Evolutionary conservation across 2,329 filamentous ascomycete genomes (phyloP).

Genomic region (Sporothrix globosa): DNA sequence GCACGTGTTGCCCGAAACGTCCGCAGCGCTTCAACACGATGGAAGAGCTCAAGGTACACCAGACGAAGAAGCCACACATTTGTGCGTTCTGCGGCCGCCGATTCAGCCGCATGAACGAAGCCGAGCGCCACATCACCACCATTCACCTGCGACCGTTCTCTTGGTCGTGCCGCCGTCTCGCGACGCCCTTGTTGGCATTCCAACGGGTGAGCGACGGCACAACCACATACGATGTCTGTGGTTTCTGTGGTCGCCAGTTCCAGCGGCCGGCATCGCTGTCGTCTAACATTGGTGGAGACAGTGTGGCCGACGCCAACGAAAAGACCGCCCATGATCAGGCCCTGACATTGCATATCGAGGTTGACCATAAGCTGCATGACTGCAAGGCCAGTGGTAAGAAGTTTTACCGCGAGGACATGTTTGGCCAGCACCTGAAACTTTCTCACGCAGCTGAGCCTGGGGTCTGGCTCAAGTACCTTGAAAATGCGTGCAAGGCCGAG

Average conservation of each 20-base stretch:
- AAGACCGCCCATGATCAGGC: neutral
- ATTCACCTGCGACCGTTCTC: slow-evolving; percentile 37
- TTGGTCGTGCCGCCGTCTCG: slow-evolving; percentile 36
- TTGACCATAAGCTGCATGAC: slow-evolving; percentile 36
- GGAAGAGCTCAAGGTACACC: slow-evolving; percentile 35
- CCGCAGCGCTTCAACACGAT: slow-evolving; percentile 34
- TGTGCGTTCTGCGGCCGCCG: slow-evolving; percentile 37
- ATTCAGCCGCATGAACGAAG: slow-evolving; percentile 38
- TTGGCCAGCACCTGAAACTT: slow-evolving; percentile 37
- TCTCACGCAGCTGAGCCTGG: slow-evolving; percentile 37
- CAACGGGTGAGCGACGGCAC: slow-evolving; percentile 34
- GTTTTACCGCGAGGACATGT: slow-evolving; percentile 38
- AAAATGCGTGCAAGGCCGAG: slow-evolving; percentile 35
- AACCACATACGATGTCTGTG: slow-evolving; percentile 32
- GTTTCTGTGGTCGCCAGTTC: slow-evolving; percentile 36
- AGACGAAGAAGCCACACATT: slow-evolving; percentile 37
- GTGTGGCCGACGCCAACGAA: neutral
- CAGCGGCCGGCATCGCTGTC: neutral
- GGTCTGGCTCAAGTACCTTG: slow-evolving; percentile 37
- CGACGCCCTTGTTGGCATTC: slow-evolving; percentile 32
- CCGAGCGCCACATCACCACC: slow-evolving; percentile 37
- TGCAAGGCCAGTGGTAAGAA: slow-evolving; percentile 36
- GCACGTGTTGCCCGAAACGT: slow-evolving; percentile 36
- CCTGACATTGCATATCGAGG: slow-evolving; percentile 31
- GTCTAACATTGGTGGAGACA: neutral